Percentiles rank a stretch among this genome's conserved stretches.
Evolutionary conservation across 2,329 filamentous ascomycete genomes (phyloP).

Genomic region (Monilinia vaccinii-corymbosi): DNA sequence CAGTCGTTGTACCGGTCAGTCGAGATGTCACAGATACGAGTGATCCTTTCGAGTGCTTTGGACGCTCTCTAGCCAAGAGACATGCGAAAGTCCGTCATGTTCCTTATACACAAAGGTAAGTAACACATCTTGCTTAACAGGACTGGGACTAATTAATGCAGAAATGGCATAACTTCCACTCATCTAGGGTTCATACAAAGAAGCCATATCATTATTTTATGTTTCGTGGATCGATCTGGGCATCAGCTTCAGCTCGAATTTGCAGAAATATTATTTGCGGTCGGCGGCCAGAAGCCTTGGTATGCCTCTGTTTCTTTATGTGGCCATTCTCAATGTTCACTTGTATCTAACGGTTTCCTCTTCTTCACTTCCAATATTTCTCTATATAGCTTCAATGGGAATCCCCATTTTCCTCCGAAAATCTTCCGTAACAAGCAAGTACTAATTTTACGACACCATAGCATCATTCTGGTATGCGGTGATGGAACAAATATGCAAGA

Average conservation of each 20-base stretch:
- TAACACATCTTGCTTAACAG: background rate
- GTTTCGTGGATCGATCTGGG: constrained; percentile 31
- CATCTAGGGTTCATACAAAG: constrained; percentile 28
- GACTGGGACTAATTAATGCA: constrained; percentile 4
- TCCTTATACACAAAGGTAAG: constrained; percentile 51
- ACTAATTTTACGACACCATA: background rate
- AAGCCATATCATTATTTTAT: constrained; percentile 39
- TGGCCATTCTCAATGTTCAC: background rate
- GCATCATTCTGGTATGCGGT: constrained; percentile 45
- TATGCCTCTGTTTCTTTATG: background rate
- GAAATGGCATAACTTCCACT: constrained; percentile 40
- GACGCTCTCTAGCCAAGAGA: constrained; percentile 49
- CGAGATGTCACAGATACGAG: constrained; percentile 34
- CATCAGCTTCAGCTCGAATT: constrained; percentile 44
- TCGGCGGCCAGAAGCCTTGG: constrained; percentile 39
- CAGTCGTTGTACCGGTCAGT: constrained; percentile 41
- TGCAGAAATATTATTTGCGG: constrained; percentile 33
- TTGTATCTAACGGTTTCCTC: background rate
- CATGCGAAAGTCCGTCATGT: constrained; percentile 60
- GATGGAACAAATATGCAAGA: constrained; percentile 34
- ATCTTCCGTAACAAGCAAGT: background rate
- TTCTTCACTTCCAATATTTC: background rate
- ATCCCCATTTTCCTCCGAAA: background rate
- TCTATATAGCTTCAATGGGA: background rate
- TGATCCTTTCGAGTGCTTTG: constrained; percentile 68